phyloP scores from a whole-genome alignment of 257 asterid species.

The Solanum neorickii region DNA sequence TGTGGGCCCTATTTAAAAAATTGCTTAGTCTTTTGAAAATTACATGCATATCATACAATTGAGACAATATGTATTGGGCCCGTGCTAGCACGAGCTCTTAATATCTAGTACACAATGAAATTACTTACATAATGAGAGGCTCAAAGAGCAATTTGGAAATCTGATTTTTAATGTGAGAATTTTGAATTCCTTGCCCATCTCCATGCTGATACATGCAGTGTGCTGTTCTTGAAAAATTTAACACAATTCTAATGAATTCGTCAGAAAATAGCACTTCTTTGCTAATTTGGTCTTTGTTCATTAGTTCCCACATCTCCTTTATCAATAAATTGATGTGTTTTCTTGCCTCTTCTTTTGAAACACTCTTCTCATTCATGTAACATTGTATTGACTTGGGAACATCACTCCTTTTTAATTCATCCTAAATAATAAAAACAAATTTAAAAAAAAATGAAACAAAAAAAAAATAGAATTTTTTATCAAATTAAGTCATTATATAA shows the following conservation, averaged over 20 bases:
- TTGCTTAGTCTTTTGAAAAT: no score
- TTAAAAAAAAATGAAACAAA: no score
- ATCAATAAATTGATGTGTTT: neutral
- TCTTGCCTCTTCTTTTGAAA: conserved; percentile 5
- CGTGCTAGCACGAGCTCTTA: no score
- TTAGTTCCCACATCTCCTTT: neutral
- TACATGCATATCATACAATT: no score
- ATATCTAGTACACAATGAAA: no score
- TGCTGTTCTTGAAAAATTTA: neutral
- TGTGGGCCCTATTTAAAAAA: no score
- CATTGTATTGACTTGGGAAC: neutral
- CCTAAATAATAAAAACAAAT: neutral
- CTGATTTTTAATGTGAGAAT: neutral
- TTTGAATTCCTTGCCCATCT: neutral
- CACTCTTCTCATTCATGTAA: conserved; percentile 6
- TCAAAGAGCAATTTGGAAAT: neutral
- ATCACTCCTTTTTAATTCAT: neutral
- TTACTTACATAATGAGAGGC: neutral
- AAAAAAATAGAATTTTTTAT: no score
- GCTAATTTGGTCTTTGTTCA: neutral
- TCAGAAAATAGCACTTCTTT: neutral
- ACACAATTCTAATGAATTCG: neutral
- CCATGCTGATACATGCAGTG: neutral
- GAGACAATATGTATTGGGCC: no score
- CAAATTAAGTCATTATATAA: no score